A percentile compares a stretch with the other conserved stretches of the same genome.
Conservation (phyloP, 805 yeast species). For the Myxozyma melibiosi region DNA sequence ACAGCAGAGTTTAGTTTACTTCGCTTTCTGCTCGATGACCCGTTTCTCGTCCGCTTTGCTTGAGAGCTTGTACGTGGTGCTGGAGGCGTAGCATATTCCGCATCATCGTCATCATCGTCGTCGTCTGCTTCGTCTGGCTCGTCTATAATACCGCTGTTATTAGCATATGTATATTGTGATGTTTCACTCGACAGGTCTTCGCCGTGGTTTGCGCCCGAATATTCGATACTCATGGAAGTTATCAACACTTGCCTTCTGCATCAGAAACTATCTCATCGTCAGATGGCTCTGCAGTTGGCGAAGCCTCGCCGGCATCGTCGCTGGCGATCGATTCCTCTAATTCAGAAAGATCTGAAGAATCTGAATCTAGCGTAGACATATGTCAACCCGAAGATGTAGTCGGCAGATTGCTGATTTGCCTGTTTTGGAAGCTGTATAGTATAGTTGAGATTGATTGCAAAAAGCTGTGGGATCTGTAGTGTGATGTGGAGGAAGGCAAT, state of each 20-base stretch:
- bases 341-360: conserved; percentile 29
- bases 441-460: background rate
- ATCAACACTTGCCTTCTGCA: background rate
- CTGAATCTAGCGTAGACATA: conserved; percentile 6
- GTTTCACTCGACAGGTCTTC: background rate
- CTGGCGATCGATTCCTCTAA: conserved; percentile 12
- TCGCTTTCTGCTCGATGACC: background rate
- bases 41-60: background rate
- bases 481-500: background rate
- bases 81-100: background rate
- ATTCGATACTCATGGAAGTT: too few species aligned
- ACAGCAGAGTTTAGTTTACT: background rate
- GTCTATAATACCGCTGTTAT: conserved; percentile 1
- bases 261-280: background rate
- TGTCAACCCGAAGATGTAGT: background rate
- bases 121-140: background rate
- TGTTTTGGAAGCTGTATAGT: background rate
- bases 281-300: background rate
- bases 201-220: too few species aligned
- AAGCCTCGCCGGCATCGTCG: background rate
- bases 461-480: background rate
- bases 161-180: background rate
- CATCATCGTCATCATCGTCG: conserved; percentile 9
- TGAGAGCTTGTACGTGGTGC: background rate
- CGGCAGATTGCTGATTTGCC: background rate